Evolutionary conservation across 2,329 filamentous ascomycete genomes (phyloP), one percentile per base, ranked within the genome.

Genomic region (Colletotrichum tabaci): DNA sequence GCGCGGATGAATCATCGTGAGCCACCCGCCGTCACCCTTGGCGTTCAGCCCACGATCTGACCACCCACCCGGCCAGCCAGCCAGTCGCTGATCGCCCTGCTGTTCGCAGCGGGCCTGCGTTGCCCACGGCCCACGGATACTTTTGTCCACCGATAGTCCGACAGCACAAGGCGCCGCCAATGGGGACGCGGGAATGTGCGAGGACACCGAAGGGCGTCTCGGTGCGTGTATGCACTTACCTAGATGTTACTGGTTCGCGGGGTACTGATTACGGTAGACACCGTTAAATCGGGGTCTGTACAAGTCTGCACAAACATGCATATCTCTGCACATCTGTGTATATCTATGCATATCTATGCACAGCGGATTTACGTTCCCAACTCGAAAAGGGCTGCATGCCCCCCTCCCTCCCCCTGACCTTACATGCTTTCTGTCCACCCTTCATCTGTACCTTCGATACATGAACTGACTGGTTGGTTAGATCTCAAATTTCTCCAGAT

Each of bases 1-100:
- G 68, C 68, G 68, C 65, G 50, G 68, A 71, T 71, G 65, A 71
- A 68, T 71, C 68, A 71, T 71, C 46, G 23, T 71, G 65, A 71
- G 58, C 68, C 58, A 71, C 30, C 30, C 30, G 30, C 30, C 30
- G 30, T 35, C 30, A 35, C 57, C n/a, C 58, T 68, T 63, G 52
- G 65, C 52, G 53, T 40, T 21, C 44, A 42, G 44, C 12, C 26
- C 13, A 16, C 30, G 23, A 23, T 67, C 64, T 49, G 42, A 57
- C 63, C 63, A 67, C 56, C n/a, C 23, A 2, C 26, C 30, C 8
- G 8, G 30, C 46, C 6, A 61, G 57, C 42, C 23, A 47, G 9
- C n/a, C 21, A 42, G 8, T 42, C 46, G 21, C 40, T 30, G 8
- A 12, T 7, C 40, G 23, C 56, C 30, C 50, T 23, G 40, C 47